Evolutionary conservation across 2,329 filamentous ascomycete genomes (phyloP), one percentile per base, ranked within the genome.

Genomic region (Proliferodiscus dingleyae): DNA sequence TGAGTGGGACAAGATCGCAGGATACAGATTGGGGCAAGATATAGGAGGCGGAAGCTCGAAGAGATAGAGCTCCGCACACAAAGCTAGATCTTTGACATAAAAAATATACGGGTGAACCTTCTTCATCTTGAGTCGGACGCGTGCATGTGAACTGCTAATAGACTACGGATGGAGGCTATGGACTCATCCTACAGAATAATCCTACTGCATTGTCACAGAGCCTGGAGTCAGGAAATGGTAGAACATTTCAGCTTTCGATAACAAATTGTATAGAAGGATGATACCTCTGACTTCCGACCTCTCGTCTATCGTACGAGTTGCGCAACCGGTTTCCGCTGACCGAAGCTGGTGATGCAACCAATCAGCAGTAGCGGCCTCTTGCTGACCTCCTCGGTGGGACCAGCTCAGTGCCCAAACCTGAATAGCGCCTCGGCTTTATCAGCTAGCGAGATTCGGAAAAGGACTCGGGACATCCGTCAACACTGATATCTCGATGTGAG

Each of bases 1-100:
- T 58, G 93, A 98, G 70, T 98, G 93, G 93, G 91, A 98, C 68
- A 96, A 95, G 74, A 88, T 98, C 56, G 85, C 88, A 37, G 89
- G 89, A 57, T 98, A 98, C 71, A 77, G 89, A 50, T 73, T 95
- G 57, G 86, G 87, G 21, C 85, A 89, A 67, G 85, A 88, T 63
- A 87, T 89, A 66, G 82, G 83, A 15, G 83, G 84, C 40, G 81
- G 81, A 43, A 80, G 80, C 57, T 71, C 72, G 38, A 73, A 71
- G 63, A 69, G 72, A 66, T 80, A 70, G 49, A 26, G n/a, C 19
- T 7, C 32, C 26, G 26, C 15, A 34, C 4, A 18, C 9, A 10
- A 8, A 10, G 16, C 19, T 11, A 18, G 16, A 18, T 6, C 16
- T 34, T 34, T 18, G 16, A 34, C 16, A 21, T 18, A 34, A 15